phyloP scores from a whole-genome alignment of 2,329 filamentous ascomycete genomes.

The Didymella sp. region DNA sequence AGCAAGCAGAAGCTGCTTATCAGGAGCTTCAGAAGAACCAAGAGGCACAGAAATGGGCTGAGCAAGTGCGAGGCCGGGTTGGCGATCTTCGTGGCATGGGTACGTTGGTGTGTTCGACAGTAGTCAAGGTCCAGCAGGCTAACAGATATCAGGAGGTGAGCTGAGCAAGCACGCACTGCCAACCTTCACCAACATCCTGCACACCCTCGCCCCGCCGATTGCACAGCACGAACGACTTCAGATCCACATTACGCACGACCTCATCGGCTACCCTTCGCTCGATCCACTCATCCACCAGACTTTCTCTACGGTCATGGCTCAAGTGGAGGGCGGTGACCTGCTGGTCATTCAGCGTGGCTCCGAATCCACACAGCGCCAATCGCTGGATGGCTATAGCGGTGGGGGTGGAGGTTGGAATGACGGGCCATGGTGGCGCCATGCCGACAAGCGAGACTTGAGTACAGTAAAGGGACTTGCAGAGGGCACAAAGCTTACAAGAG shows the following conservation, averaged over 20 bases:
- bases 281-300: slow-evolving; percentile 91
- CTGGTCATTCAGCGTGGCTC: slow-evolving; percentile 93
- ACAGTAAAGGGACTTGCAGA: slow-evolving; percentile 81
- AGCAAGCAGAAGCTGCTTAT: slow-evolving; percentile 89
- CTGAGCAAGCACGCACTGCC: slow-evolving; percentile 74
- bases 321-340: slow-evolving; percentile 95
- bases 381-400: slow-evolving; percentile 64
- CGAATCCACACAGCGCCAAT: slow-evolving; percentile 75
- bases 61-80: slow-evolving; percentile 90
- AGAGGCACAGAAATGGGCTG: slow-evolving; percentile 94
- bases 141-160: slow-evolving; percentile 72
- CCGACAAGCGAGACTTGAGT: slow-evolving; percentile 75
- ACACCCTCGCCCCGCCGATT: slow-evolving; percentile 94
- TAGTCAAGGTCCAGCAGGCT: slow-evolving; percentile 6
- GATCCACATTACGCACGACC: slow-evolving; percentile 96
- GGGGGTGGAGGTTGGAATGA: slow-evolving; percentile 81
- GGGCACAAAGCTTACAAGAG: slow-evolving; percentile 89
- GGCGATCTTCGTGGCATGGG: slow-evolving; percentile 77
- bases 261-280: slow-evolving; percentile 91
- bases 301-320: slow-evolving; percentile 96
- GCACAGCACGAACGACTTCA: slow-evolving; percentile 95
- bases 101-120: slow-evolving; percentile 50
- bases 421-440: slow-evolving; percentile 93
- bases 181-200: slow-evolving; percentile 92
- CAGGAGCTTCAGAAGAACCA: slow-evolving; percentile 97